Percentiles rank a stretch among this genome's conserved stretches.
phyloP scores from a whole-genome alignment of 2,329 filamentous ascomycete genomes.

The Beauveria scarabaeidicola region DNA sequence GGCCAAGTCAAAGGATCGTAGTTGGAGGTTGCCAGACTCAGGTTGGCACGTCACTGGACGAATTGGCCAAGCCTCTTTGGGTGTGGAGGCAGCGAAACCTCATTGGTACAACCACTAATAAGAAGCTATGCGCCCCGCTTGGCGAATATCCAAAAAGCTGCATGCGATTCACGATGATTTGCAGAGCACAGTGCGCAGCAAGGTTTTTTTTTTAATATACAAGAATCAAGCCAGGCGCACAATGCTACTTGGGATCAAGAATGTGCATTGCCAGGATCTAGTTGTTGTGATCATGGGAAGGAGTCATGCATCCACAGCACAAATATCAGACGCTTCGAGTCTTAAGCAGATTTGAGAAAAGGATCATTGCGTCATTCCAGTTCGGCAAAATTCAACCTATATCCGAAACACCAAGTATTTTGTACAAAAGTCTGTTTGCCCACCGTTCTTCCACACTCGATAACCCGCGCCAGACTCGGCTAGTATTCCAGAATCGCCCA shows the following conservation, averaged over 20 bases:
- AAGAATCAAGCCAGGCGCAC: not conserved
- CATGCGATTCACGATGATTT: not conserved
- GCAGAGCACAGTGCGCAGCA: not conserved
- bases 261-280: too few relatives aligned
- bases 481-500: constrained; percentile 74
- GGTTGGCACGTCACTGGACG: constrained; percentile 5
- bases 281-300: too few relatives aligned
- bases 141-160: not conserved
- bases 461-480: not conserved
- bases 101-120: not conserved
- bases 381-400: constrained; percentile 2
- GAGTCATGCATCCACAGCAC: too few relatives aligned
- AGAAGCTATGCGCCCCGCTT: not conserved
- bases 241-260: too few relatives aligned
- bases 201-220: not conserved
- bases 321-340: too few relatives aligned
- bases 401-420: constrained; percentile 10
- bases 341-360: not conserved
- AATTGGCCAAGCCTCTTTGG: not conserved
- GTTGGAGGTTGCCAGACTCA: constrained; percentile 1
- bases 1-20: not conserved
- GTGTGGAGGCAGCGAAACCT: constrained; percentile 1
- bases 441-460: not conserved
- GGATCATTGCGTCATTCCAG: constrained; percentile 6
- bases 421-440: not conserved